phyloP scores from a whole-genome alignment of 176 grass and related monocot genomes.

The Melocanna baccifera region DNA sequence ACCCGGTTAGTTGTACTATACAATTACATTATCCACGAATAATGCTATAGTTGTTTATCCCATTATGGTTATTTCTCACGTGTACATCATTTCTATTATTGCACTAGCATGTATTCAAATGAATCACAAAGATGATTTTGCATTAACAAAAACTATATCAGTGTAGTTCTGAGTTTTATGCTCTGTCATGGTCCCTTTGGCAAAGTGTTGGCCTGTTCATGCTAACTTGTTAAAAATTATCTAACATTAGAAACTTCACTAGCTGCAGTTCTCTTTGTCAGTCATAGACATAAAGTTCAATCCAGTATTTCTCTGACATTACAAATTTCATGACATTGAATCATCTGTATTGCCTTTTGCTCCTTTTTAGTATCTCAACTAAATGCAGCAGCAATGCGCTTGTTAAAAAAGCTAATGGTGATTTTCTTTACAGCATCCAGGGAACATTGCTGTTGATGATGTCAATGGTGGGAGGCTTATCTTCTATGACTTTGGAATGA shows the following conservation, averaged over 20 bases:
- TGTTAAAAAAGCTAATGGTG: background rate
- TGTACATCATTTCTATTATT: background rate
- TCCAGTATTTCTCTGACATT: background rate
- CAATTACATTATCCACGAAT: background rate
- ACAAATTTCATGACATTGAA: background rate
- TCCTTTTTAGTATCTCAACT: constrained; percentile 14
- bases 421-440: constrained; percentile 77
- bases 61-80: background rate
- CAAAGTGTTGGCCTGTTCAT: background rate
- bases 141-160: background rate
- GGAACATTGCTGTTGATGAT: constrained; percentile 99
- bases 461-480: constrained; percentile 96
- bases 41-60: background rate
- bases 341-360: constrained; percentile 4
- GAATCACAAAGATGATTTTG: constrained; percentile 11
- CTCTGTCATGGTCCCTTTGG: background rate
- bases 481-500: constrained; percentile 99
- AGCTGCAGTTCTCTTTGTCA: background rate
- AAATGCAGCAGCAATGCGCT: background rate
- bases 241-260: background rate
- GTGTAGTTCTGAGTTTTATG: constrained; percentile 8
- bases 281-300: background rate
- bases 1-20: constrained; percentile 64
- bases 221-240: background rate
- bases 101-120: constrained; percentile 5